phyloP scores from a whole-genome alignment of 169 alveolate genomes.

The Cytauxzoon felis region DNA sequence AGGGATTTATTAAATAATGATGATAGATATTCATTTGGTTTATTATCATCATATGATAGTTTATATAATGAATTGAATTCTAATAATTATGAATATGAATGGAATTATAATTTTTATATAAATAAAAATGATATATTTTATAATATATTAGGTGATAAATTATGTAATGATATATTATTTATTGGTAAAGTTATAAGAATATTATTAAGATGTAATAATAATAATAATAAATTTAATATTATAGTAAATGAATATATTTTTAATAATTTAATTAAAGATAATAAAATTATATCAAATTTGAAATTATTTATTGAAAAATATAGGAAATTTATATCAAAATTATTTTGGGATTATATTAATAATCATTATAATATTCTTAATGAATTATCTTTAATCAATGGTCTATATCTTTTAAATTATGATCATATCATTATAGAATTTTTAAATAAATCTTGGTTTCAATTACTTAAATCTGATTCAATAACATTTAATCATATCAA shows the following conservation, averaged over 20 bases:
- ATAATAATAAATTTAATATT: background rate
- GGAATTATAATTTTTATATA: slow-evolving; percentile 65
- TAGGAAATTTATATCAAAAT: slow-evolving; percentile 58
- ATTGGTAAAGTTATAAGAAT: slow-evolving; percentile 69
- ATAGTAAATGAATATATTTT: slow-evolving; percentile 5
- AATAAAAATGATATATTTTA: slow-evolving; percentile 24
- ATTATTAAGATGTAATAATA: slow-evolving; percentile 22
- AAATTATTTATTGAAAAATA: slow-evolving; percentile 61
- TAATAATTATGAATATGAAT: slow-evolving; percentile 65
- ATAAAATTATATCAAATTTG: slow-evolving; percentile 42
- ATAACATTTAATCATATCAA: no score
- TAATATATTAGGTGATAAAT: background rate
- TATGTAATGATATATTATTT: slow-evolving; percentile 50
- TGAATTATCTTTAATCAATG: slow-evolving; percentile 51
- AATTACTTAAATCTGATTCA: no score
- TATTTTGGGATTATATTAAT: slow-evolving; percentile 63
- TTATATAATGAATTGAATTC: slow-evolving; percentile 48
- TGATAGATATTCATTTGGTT: background rate
- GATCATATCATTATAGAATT: slow-evolving; percentile 60
- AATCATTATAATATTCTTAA: slow-evolving; percentile 46
- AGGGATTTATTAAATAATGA: slow-evolving; percentile 52
- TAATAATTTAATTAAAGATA: slow-evolving; percentile 6
- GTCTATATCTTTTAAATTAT: slow-evolving; percentile 60
- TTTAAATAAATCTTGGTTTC: slow-evolving; percentile 64
- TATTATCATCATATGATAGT: slow-evolving; percentile 37